A percentile compares a stretch with the other conserved stretches of the same genome.
These are phyloP conservation scores for Penicillium olsonii DNA, from an alignment of 2,329 filamentous ascomycete genomes.

Conservation along the genomic window DNA sequence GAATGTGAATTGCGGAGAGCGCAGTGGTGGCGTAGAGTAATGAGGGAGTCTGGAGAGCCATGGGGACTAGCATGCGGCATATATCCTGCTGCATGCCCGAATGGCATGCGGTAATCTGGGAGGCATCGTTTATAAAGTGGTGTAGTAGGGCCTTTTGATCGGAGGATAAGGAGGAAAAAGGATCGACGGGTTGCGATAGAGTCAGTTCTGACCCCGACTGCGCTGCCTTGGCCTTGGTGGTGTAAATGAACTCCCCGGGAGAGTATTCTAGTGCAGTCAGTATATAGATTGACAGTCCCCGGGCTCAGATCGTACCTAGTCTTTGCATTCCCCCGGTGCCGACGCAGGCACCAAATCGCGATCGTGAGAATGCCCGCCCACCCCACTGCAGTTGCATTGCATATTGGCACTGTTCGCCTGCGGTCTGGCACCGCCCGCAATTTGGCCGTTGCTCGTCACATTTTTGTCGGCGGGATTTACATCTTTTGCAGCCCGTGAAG, in stretches of 20 bases:
- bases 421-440: constrained; percentile 43
- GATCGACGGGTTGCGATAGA: constrained; percentile 35
- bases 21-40: constrained; percentile 47
- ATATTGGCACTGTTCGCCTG: constrained; percentile 42
- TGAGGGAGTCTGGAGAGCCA: constrained; percentile 46
- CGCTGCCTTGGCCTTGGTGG: constrained; percentile 26
- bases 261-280: constrained; percentile 34
- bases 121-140: constrained; percentile 45
- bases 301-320: constrained; percentile 27
- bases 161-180: constrained; percentile 38
- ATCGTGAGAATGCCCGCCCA: constrained; percentile 44
- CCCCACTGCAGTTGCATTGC: constrained; percentile 46
- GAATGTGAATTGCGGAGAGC: constrained; percentile 45
- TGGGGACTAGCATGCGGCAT: constrained; percentile 46
- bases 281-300: too few species aligned
- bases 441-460: constrained; percentile 46
- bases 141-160: constrained; percentile 41
- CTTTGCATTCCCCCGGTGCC: constrained; percentile 37
- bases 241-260: constrained; percentile 43
- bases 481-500: constrained; percentile 46
- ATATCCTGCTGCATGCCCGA: constrained; percentile 44
- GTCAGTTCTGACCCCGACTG: constrained; percentile 22
- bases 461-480: constrained; percentile 48
- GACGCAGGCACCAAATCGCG: constrained; percentile 40
- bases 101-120: constrained; percentile 44